Evolutionary conservation across 176 grass and related monocot species (phyloP), one percentile per base, ranked within the genome.

Genomic region (Aegilops bicornis): DNA sequence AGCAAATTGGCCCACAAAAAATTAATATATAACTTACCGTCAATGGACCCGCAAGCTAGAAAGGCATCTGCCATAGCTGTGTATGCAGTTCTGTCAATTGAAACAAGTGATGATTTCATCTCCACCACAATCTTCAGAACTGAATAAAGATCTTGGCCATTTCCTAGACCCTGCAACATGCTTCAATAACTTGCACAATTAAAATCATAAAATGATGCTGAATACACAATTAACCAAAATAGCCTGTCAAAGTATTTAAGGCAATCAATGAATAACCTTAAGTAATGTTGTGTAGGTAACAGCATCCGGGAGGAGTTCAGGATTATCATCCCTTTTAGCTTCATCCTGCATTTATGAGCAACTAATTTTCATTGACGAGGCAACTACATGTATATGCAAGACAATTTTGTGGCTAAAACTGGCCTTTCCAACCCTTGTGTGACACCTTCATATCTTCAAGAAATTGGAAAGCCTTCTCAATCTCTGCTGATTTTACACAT

Each of bases 391-490:
- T 80, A 63, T 68, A 82, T 45, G 31, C 58, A 88, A 87, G 88
- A 52, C 33, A 89, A 76, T 37, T 81, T 77, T 90, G 79, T 88
- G 84, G 73, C 85, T 93, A 87, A 92, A 98, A 98, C 91, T 98
- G 90, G 93, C 93, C 93, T 95, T 95, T 89, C 73, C 82, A 88
- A 91, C 86, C 95, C 86, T 94, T 92, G 93, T 88, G 89, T 72
- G 91, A 92, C 84, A 98, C 93, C 96, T 98, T 98, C 96, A 98
- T 95, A 90, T 98, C 96, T 88, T 92, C 84, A 86, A 95, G 88
- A 87, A 98, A 94, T 74, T 75, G 90, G 87, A 94, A 82, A 31
- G 96, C 91, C 89, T 83, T 93, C 91, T 95, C 90, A 43, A 86
- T 89, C 62, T 95, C 87, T 86, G 81, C 84, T 45, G 93, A 89